Percentiles rank a stretch among this genome's conserved stretches.
Conservation (phyloP, 352 stramenopile genomes). For the Phytopythium litorale region DNA sequence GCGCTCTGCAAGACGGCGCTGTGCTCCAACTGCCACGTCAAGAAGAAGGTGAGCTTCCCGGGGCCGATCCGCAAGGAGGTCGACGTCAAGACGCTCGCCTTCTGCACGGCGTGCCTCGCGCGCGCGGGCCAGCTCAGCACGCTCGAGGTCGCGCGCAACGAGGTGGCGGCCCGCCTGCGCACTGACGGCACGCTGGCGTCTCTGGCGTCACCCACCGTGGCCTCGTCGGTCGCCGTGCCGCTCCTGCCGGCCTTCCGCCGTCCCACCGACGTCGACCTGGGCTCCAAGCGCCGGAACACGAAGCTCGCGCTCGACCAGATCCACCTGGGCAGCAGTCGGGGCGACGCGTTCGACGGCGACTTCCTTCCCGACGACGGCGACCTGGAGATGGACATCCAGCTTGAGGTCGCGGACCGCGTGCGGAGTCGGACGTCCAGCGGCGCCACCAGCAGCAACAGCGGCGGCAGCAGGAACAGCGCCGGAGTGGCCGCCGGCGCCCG, state of each 20-base stretch:
- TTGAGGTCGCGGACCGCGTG: conserved; percentile 5
- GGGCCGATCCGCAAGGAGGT: conserved; percentile 23
- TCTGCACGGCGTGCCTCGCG: conserved; percentile 35
- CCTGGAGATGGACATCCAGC: background rate
- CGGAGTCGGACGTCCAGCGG: conserved; percentile 1
- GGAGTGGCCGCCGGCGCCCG: background rate
- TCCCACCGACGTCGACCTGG: background rate
- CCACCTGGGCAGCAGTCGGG: background rate
- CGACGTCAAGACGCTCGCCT: conserved; percentile 21
- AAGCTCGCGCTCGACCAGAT: conserved; percentile 7
- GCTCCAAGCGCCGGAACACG: background rate
- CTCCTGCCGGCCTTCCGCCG: background rate
- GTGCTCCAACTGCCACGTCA: conserved; percentile 28
- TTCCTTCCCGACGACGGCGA: background rate
- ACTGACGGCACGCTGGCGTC: conserved; percentile 3
- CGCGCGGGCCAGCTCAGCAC: conserved; percentile 23
- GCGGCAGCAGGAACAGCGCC: background rate
- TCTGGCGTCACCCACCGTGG: background rate
- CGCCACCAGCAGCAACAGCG: background rate
- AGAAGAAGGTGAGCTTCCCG: conserved; percentile 37
- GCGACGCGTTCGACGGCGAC: background rate
- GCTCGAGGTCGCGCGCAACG: conserved; percentile 24
- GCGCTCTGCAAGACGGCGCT: conserved; percentile 26
- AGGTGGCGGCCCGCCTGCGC: conserved; percentile 14
- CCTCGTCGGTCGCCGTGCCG: background rate